Evolutionary conservation across 169 alveolate species (phyloP), one percentile per base, ranked within the genome.

Genomic region (Eimeria maxima): DNA sequence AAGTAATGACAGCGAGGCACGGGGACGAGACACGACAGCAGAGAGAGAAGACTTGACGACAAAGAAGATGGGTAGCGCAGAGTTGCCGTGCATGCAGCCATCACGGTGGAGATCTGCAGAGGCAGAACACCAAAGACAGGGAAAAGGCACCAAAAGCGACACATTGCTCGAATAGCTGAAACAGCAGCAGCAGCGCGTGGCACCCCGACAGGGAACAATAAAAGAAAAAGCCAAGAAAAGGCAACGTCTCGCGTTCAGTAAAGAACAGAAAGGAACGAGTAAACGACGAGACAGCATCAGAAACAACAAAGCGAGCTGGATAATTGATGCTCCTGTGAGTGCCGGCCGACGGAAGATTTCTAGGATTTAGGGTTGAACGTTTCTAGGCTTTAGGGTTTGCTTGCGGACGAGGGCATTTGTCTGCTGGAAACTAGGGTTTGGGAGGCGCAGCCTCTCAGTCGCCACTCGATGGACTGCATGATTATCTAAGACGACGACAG

Each of bases 1-100:
- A 99, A 97, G 97, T 99, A 99, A 96, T 99, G 99, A 96, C 99
- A 99, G 96, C 98, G 97, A 14, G 99, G 99, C 18, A 99, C 99
- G 11, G 99, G 99, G 55, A 99, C 99, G 55, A 99, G 98, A n/a
- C 99, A 98, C 6, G 99, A 99, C 42, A 99, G 97, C 67, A 99
- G 95, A 57, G 99, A 99, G 57, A 99, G 97, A 97, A 99, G 96
- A 96, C 99, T 99, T 92, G 99, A 99, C 96, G 99, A 99, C 99
- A 99, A 98, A 93, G 99, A 99, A 0, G 99, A 99, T 29, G 99
- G 99, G 55, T 94, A 97, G 63, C 97, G 94, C 96, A 97, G 95
- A n/a, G 99, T 98, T n/a, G 99, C 98, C 0, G 99, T 99, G 44
- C 99, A 97, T 38, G 99, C 99, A 4, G 99, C 98, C 99, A 99